Evolutionary conservation across 176 grass and related monocot genomes (phyloP), one percentile per base, ranked within the genome.

Genomic region (Pontederia crassipes): DNA sequence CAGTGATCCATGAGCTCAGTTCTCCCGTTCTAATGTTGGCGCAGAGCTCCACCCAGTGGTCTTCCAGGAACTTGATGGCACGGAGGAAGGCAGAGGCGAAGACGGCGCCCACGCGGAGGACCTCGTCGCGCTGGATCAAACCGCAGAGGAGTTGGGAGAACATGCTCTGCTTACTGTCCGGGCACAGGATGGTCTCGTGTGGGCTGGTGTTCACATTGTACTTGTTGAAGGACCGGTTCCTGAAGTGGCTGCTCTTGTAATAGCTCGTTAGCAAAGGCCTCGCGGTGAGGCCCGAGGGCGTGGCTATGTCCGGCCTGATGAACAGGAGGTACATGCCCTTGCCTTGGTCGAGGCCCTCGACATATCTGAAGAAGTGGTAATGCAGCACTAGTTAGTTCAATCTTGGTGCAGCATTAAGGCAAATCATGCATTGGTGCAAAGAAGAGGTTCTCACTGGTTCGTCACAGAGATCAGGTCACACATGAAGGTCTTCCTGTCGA

Each of bases 41-140:
- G 49, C 83, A 86, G 27, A 91, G 73, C 58, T 49, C 77, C 12
- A 67, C 32, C 88, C 88, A 92, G 66, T 92, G 53, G 0, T 12
- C 28, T 61, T 92, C 83, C 46, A 92, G 65, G 79, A 92, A 92
- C 48, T 81, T 86, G 46, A 92, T 9, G 11, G 80, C 70, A 55
- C 88, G 83, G 50, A 92, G 88, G 74, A 92, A 86, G 54, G 83
- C 88, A 1, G 88, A 92, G 14, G 88, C 88, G 72, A 92, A 92
- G 66, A 92, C 82, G 26, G 88, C 88, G 28, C 88, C 88, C 35
- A 78, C 83, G 12, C 83, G 88, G 63, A 92, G 80, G 8, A 92
- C 88, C 57, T 92, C 77, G 59, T 57, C 66, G 66, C 83, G 83
- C 29, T 70, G 79, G 12, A 66, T 48, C 3, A 92, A 80, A 46